Evolutionary conservation across 441 rosid genomes (phyloP), one percentile per base, ranked within the genome.

Genomic region (Euphorbia corollata): DNA sequence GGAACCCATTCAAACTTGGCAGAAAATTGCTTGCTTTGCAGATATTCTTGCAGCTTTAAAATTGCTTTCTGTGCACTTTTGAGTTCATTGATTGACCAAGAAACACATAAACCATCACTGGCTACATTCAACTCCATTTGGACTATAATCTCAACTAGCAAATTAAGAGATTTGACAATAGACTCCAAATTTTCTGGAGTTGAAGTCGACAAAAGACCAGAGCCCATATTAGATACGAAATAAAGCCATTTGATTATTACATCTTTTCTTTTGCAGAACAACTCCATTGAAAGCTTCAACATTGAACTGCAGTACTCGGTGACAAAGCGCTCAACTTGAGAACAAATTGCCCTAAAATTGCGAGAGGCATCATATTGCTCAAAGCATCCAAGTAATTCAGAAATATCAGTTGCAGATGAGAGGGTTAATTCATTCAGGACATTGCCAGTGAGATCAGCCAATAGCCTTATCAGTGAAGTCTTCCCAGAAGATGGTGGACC

Each of bases 1-100:
- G 90, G 77, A 68, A 90, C 91, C 99, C 99, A 95, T 81, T 92
- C 99, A 82, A 95, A 95, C 77, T 87, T 95, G 19, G 86, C 85
- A 54, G 95, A 86, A 58, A 71, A 70, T 47, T 83, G 75, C 65
- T 59, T 85, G 70, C 77, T 75, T 73, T 69, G 63, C 41, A 79
- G 75, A 73, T 78, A 72, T 45, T 75, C 77, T 78, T 85, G 81
- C 85, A 92, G 75, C 81, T 90, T 87, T 68, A 68, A 71, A 76
- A 95, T 81, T 59, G 79, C 68, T 74, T 79, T 81, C 80, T 54
- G 58, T 65, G 80, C 80, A 74, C 78, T 84, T 59, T 81, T 71
- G 60, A 92, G 82, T 66, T 85, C 84, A 74, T 80, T 74, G 39
- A 65, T 79, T 71, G 91, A 75, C 89, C 89, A 85, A 67, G 87